Conservation (phyloP, 306 rosid genomes). For the Glycine soja region DNA sequence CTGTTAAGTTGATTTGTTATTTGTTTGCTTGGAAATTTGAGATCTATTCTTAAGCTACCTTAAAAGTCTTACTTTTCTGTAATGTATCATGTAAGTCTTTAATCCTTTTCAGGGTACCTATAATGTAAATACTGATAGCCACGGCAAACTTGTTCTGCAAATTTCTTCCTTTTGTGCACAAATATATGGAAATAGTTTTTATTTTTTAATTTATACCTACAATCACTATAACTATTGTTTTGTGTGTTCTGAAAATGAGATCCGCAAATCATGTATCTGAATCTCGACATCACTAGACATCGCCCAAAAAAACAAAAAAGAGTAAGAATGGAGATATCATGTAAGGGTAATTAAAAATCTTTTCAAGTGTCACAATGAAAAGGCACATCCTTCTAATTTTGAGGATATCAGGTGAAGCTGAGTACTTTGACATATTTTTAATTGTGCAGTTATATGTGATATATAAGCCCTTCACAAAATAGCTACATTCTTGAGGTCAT, state of each 20-base stretch:
- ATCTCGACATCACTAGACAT: neutral
- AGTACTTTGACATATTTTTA: too few relatives aligned
- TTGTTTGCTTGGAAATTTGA: neutral
- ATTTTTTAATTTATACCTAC: neutral
- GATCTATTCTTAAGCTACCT: conserved; percentile 32
- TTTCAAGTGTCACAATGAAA: too few relatives aligned
- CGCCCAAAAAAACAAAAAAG: too few relatives aligned
- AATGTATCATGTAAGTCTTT: neutral
- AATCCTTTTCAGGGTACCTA: neutral
- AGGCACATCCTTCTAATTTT: too few relatives aligned
- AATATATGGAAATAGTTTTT: conserved; percentile 24
- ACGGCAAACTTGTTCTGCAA: conserved; percentile 9
- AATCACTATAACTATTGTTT: neutral
- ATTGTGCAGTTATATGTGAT: neutral
- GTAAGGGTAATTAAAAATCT: too few relatives aligned
- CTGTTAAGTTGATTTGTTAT: conserved; percentile 28
- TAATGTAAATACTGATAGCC: neutral
- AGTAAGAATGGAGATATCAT: too few relatives aligned
- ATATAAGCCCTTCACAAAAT: neutral
- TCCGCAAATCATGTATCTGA: conserved; percentile 26
- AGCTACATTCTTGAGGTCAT: neutral
- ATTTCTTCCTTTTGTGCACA: neutral
- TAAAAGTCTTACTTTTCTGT: neutral
- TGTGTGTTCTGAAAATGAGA: conserved; percentile 32
- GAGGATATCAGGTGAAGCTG: too few relatives aligned